A percentile compares a stretch with the other conserved stretches of the same genome.
These are phyloP conservation scores for Claviceps sp. DNA, from an alignment of 2,329 filamentous ascomycete genomes.

Conservation along the genomic window DNA sequence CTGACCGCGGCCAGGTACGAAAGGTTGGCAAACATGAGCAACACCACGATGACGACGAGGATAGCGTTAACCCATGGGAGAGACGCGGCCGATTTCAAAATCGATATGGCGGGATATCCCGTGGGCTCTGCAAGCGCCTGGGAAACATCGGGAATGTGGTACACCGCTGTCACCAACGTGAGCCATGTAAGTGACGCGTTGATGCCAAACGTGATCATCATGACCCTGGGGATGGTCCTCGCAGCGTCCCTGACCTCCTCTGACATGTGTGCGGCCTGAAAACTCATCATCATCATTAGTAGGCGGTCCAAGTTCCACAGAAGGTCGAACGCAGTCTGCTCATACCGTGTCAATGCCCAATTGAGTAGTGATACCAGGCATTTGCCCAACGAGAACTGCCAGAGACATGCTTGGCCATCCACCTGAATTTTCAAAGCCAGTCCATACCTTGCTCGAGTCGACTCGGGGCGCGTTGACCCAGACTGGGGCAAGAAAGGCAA, in stretches of 20 bases:
- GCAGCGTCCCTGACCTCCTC: slow-evolving; percentile 9
- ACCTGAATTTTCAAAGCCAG: slow-evolving; percentile 7
- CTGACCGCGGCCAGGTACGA: slow-evolving; percentile 4
- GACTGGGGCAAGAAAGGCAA: slow-evolving; percentile 8
- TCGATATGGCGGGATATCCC: slow-evolving; percentile 5
- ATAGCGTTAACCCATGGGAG: slow-evolving; percentile 5
- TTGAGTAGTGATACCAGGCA: slow-evolving; percentile 6
- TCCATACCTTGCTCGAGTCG: slow-evolving; percentile 6
- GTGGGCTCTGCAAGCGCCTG: slow-evolving; percentile 3
- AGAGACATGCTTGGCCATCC: slow-evolving; percentile 7
- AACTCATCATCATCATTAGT: neutral
- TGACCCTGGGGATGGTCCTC: slow-evolving; percentile 6
- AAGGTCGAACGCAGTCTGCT: neutral
- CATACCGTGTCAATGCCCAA: slow-evolving; percentile 8
- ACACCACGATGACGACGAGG: slow-evolving; percentile 1
- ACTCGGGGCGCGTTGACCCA: slow-evolving; percentile 8
- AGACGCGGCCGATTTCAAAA: slow-evolving; percentile 4
- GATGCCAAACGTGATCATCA: slow-evolving; percentile 4
- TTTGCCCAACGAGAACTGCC: slow-evolving; percentile 9
- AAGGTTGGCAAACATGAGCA: slow-evolving; percentile 6
- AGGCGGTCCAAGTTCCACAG: neutral
- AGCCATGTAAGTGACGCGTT: neutral
- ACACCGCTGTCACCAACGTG: slow-evolving; percentile 2
- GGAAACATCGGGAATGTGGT: slow-evolving; percentile 6
- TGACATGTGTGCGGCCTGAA: slow-evolving; percentile 6